Base-by-base conservation (phyloP, 2,329 filamentous ascomycete species). In the Diaporthe eres region DNA sequence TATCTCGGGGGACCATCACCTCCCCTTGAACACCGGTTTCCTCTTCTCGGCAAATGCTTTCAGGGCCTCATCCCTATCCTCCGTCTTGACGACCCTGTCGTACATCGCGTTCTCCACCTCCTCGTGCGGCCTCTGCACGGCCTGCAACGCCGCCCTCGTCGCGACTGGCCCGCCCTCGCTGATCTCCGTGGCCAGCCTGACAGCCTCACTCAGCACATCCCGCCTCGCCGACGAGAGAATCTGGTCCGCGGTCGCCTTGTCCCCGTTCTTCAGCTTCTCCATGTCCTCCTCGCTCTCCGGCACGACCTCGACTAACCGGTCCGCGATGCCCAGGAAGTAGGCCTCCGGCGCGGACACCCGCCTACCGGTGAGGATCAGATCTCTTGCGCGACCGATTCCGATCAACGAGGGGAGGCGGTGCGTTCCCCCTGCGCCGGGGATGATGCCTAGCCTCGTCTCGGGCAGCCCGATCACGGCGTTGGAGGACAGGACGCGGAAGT, bases 391-490 rank as follows among this genome's bases (percentile, higher is more conserved):
- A 37, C 90, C 88, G 34, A 94, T 86, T 7, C 97, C 97, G 78
- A 99, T 93, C 28, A 99, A 85, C 12, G 89, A 90, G 1, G 95
- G 95, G 0, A 99, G 91, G 13, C 97, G 93, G 84, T 95, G 95
- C 1, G 96, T 98, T 76, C 96, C 97, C 58, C 97, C 97, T 2
- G 96, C 97, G 76, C 97, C 97, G 4, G 97, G 97, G 78, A 99
- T 94, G 82, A 99, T 99, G 74, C 94, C 97, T 3, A 99, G 90
- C 3, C 96, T 90, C 1, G 97, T 98, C 84, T 99, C 97, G 1
- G 97, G 97, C 7, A 98, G 91, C 0, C 92, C 96, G 73, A 99
- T 92, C 34, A 89, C 87, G 22, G 95, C 94, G 47, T 92, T 94
- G 53, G 94, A 95, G 44, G 92, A 90, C 79, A 98, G 93, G 71